A percentile compares a stretch with the other conserved stretches of the same genome.
These are phyloP conservation scores for Pleurotus citrinopileatus DNA, from an alignment of 768 basidiomycete genomes.

Conservation along the genomic window DNA sequence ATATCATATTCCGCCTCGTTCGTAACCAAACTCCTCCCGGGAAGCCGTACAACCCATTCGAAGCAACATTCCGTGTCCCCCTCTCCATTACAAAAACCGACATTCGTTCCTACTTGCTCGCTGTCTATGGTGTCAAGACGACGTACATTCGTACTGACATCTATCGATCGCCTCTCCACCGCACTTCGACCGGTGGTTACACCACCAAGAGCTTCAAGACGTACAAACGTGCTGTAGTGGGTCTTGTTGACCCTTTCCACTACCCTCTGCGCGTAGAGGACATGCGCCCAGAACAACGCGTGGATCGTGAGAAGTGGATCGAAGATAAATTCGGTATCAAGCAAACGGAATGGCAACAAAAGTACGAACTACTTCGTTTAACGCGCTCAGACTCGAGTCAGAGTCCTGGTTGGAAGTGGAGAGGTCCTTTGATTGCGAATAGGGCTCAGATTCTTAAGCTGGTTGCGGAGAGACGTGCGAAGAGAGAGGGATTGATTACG, in stretches of 20 bases:
- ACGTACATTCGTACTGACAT: slow-evolving; percentile 97
- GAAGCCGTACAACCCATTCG: slow-evolving; percentile 88
- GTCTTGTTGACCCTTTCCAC: slow-evolving; percentile 90
- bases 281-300: slow-evolving; percentile 57
- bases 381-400: slow-evolving; percentile 31
- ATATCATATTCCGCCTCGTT: slow-evolving; percentile 78
- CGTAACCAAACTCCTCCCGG: slow-evolving; percentile 77
- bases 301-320: slow-evolving; percentile 56
- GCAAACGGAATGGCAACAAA: slow-evolving; percentile 30
- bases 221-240: slow-evolving; percentile 92
- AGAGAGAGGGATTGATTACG: slow-evolving; percentile 36
- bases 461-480: slow-evolving; percentile 38
- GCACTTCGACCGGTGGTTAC: slow-evolving; percentile 18
- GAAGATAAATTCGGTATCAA: slow-evolving; percentile 58
- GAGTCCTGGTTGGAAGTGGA: slow-evolving; percentile 37
- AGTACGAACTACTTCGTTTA: slow-evolving; percentile 35
- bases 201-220: slow-evolving; percentile 43
- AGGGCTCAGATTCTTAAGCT: slow-evolving; percentile 43
- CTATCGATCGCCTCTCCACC: slow-evolving; percentile 59
- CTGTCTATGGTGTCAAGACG: slow-evolving; percentile 85
- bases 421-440: slow-evolving; percentile 37
- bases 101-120: slow-evolving; percentile 77
- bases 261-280: slow-evolving; percentile 82
- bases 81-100: slow-evolving; percentile 90
- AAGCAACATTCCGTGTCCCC: slow-evolving; percentile 93